These are phyloP conservation scores for Colletotrichum falcatum DNA, from an alignment of 2,329 filamentous ascomycete genomes.

Conservation along the genomic window DNA sequence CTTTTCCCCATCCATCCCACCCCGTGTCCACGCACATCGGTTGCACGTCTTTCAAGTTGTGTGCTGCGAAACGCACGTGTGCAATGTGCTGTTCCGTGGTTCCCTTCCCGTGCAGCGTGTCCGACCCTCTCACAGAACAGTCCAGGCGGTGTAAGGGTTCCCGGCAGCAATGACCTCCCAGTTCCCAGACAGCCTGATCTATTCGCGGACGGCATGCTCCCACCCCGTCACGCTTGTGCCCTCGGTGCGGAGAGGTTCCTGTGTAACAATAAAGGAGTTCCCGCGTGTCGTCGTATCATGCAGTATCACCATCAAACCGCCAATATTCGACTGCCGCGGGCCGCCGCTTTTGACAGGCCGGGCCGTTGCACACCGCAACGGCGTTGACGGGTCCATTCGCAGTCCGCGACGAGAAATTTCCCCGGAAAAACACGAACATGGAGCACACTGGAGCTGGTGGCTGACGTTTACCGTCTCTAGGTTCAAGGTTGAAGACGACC, in stretches of 20 bases:
- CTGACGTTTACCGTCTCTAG: constrained; percentile 51
- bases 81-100: constrained; percentile 20
- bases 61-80: constrained; percentile 3
- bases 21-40: constrained; percentile 10
- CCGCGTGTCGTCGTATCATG: constrained; percentile 1
- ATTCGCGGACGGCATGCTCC: constrained; percentile 11
- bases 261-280: constrained; percentile 13
- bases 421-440: no score
- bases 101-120: constrained; percentile 20
- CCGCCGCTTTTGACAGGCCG: constrained; percentile 38
- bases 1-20: not conserved
- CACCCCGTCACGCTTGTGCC: constrained; percentile 17
- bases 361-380: constrained; percentile 26
- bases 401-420: constrained; percentile 14
- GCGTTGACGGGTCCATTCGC: not conserved
- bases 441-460: constrained; percentile 11
- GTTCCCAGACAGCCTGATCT: constrained; percentile 28
- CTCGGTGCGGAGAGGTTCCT: not conserved
- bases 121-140: constrained; percentile 14
- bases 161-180: constrained; percentile 16
- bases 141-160: constrained; percentile 1
- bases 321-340: constrained; percentile 20
- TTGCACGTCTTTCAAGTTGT: constrained; percentile 12
- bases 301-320: constrained; percentile 13
- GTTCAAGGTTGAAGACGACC: constrained; percentile 66